Evolutionary conservation across 805 yeast genomes (phyloP).

Genomic region (Cyberlindnera amylophila): DNA sequence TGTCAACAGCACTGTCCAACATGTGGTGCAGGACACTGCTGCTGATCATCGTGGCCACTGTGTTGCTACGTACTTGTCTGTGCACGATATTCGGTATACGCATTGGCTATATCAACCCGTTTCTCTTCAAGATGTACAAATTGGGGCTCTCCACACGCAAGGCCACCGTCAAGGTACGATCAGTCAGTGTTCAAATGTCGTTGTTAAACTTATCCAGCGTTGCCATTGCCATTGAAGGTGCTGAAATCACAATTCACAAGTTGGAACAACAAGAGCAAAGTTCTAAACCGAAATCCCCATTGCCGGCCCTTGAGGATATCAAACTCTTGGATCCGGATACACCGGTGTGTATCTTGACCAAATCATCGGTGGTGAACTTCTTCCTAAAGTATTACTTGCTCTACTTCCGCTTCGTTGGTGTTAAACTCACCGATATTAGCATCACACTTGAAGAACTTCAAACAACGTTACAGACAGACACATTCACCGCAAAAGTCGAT

Average conservation of each 20-base stretch:
- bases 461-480: conserved; percentile 13
- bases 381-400: conserved; percentile 17
- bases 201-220: conserved; percentile 17
- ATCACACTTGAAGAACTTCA: conserved; percentile 14
- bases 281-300: not conserved
- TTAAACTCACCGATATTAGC: conserved; percentile 16
- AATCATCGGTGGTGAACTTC: conserved; percentile 4
- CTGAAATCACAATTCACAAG: conserved; percentile 12
- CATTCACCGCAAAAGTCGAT: conserved; percentile 15
- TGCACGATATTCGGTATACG: conserved; percentile 25
- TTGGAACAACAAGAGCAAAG: not conserved
- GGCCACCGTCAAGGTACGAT: conserved; percentile 12
- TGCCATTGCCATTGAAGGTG: conserved; percentile 19
- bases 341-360: conserved; percentile 18
- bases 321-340: conserved; percentile 13
- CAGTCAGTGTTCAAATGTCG: conserved; percentile 16
- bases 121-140: conserved; percentile 22
- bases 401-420: conserved; percentile 25
- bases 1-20: not conserved
- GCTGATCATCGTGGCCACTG: not conserved
- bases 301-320: conserved; percentile 9
- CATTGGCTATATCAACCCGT: conserved; percentile 29
- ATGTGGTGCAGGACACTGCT: conserved; percentile 5
- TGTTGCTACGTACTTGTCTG: conserved; percentile 7
- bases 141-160: conserved; percentile 13